A percentile compares a stretch with the other conserved stretches of the same genome.
These are phyloP conservation scores for Hanseniaspora lachancei DNA, from an alignment of 805 yeast species.

Conservation along the genomic window DNA sequence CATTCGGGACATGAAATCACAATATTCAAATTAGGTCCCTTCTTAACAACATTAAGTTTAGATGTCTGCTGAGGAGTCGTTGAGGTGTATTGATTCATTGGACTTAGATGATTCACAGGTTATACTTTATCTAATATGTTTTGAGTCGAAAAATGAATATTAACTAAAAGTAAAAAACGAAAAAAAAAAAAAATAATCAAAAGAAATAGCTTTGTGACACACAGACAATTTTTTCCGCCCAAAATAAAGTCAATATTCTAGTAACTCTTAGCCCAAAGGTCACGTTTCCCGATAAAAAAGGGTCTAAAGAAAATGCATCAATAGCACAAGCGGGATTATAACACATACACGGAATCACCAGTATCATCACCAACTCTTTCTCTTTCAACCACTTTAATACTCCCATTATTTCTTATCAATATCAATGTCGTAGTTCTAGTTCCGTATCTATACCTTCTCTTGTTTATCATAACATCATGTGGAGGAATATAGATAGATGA, in stretches of 20 bases:
- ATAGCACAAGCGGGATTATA: neutral
- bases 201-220: neutral
- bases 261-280: neutral
- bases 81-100: neutral
- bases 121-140: neutral
- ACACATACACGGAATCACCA: conserved; percentile 9
- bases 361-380: neutral
- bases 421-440: conserved; percentile 13
- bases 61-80: conserved; percentile 16
- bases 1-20: conserved; percentile 92
- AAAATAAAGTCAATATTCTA: neutral
- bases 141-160: neutral
- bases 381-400: neutral
- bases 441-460: neutral
- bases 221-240: neutral
- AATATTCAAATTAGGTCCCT: conserved; percentile 75
- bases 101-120: conserved; percentile 2
- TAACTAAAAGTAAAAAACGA: neutral
- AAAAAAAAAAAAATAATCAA: no score
- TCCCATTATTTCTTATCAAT: conserved; percentile 1
- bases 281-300: neutral
- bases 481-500: conserved; percentile 8
- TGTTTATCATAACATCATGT: neutral
- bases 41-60: conserved; percentile 24
- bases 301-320: neutral